These are phyloP conservation scores for Exophiala lecanii-corni DNA, from an alignment of 2,329 filamentous ascomycete genomes.

Conservation along the genomic window DNA sequence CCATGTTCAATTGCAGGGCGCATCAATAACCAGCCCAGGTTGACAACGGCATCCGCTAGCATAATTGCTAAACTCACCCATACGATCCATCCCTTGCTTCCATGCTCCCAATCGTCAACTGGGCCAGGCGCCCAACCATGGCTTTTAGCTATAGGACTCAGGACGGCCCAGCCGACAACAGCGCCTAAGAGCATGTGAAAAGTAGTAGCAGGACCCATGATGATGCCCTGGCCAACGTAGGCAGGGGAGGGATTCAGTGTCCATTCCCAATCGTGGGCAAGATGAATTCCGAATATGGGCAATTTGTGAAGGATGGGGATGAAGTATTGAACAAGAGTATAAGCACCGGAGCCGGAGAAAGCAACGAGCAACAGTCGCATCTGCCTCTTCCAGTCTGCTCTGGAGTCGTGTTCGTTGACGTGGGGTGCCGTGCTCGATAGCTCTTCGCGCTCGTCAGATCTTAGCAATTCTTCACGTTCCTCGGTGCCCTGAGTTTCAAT, in stretches of 20 bases:
- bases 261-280: conserved; percentile 85
- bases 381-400: conserved; percentile 57
- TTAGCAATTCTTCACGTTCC: conserved; percentile 30
- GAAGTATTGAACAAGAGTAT: conserved; percentile 83
- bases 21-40: conserved; percentile 71
- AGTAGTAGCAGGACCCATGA: conserved; percentile 95
- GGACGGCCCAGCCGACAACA: conserved; percentile 79
- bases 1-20: conserved; percentile 55
- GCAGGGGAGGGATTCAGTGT: conserved; percentile 94
- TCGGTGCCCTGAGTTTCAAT: conserved; percentile 27
- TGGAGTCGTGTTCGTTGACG: conserved; percentile 28
- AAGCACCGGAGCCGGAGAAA: conserved; percentile 55
- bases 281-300: conserved; percentile 73
- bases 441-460: conserved; percentile 34
- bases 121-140: conserved; percentile 85
- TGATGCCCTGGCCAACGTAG: conserved; percentile 94
- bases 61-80: conserved; percentile 96
- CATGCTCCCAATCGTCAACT: conserved; percentile 82
- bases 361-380: conserved; percentile 57
- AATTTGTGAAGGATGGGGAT: conserved; percentile 77
- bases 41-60: conserved; percentile 88
- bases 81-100: conserved; percentile 97
- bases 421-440: conserved; percentile 34
- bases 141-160: conserved; percentile 82
- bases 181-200: conserved; percentile 93